Base-by-base conservation (phyloP, 2,329 filamentous ascomycete genomes). In the Remersonia thermophila region DNA sequence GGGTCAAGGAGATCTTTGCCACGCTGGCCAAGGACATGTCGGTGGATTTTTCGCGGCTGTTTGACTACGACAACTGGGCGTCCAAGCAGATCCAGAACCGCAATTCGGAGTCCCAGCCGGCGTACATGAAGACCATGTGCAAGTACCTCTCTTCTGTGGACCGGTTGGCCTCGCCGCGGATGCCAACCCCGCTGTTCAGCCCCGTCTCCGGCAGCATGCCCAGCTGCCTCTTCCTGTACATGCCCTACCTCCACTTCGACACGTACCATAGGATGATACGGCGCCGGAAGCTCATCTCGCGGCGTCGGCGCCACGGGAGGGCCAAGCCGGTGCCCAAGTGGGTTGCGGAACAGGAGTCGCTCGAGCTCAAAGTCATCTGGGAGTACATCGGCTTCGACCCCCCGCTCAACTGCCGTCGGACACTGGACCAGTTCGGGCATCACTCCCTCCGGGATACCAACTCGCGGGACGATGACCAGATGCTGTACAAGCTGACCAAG, bases 401-500 rank as follows among this genome's bases (percentile, higher is more conserved):
- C 0, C 73, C 74, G 0, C 56, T 79, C 1, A 77, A 80, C 47
- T 67, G 69, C 26, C 66, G 75, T 1, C 62, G 75, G 5, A 78
- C 75, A 0, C 49, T 80, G 4, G 75, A 80, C 39, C 74, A 80
- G 44, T 80, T 67, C 37, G 73, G 71, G 0, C 77, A 79, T 36
- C 74, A 74, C 0, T 73, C 71, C 2, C 56, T 80, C 0, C 59
- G 66, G 8, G 73, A 78, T 25, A 79, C 75, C 0, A 56, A 71
- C 29, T 69, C 71, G 0, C 59, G 75, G 13, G 76, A 80, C 29
- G 72, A 76, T 30, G 75, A 80, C 29, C 75, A 80, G 50, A 78
- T 80, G 69, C 55, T 80, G 6, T 80, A 78, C 52, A 80, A 80
- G 45, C 56, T 78, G 2, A 76, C 72, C 2, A 75, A 73, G 45